Evolutionary conservation across 2,329 filamentous ascomycete species (phyloP).

Genomic region (Alternaria angustiovoidea): DNA sequence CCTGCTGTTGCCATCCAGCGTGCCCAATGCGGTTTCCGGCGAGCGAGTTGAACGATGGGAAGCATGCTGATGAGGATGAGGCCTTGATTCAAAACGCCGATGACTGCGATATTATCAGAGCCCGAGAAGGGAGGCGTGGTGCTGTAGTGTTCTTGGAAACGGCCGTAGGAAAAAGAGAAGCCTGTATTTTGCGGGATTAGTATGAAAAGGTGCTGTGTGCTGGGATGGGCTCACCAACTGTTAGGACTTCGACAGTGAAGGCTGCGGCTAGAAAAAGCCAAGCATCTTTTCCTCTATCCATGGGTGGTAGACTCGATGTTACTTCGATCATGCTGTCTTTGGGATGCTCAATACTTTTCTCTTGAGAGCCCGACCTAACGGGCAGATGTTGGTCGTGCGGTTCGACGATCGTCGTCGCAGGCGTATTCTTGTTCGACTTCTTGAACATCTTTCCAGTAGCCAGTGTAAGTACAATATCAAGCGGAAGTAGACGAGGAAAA

Average conservation of each 20-base stretch:
- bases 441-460: not conserved
- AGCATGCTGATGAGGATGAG: conserved; percentile 56
- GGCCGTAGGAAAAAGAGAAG: conserved; percentile 72
- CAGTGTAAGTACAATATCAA: not conserved
- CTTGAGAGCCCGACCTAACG: not conserved
- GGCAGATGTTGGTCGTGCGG: not conserved
- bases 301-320: conserved; percentile 19
- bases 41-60: conserved; percentile 44
- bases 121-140: conserved; percentile 65
- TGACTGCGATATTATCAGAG: conserved; percentile 63
- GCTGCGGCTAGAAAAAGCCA: conserved; percentile 38
- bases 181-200: conserved; percentile 53
- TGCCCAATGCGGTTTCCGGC: conserved; percentile 41
- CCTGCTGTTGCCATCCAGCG: conserved; percentile 36
- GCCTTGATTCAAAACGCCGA: conserved; percentile 68
- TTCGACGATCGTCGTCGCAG: not conserved
- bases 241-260: conserved; percentile 59
- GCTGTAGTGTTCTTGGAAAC: conserved; percentile 75
- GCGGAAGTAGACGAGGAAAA: not conserved
- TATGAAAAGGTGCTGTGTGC: not conserved
- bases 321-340: not conserved
- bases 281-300: conserved; percentile 27
- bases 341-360: not conserved
- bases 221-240: not conserved
- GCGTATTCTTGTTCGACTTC: not conserved